Conservation (phyloP, 129 eudicot genomes). For the Flaveria bidentis region DNA sequence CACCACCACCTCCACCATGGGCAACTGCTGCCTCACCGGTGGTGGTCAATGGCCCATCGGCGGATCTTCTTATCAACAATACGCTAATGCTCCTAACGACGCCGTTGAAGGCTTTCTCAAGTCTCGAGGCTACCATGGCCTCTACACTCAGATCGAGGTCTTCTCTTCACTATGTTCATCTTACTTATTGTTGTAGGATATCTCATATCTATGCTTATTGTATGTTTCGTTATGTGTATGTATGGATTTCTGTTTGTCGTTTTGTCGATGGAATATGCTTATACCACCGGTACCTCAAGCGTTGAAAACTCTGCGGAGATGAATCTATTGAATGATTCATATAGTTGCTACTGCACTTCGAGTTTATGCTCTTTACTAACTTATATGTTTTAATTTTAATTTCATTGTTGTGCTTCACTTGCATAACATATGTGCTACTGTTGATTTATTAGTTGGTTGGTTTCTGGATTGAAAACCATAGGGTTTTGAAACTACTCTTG, state of each 20-base stretch:
- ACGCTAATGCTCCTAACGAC: constrained; percentile 49
- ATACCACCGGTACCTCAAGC: too few relatives aligned
- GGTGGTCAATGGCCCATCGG: constrained; percentile 71
- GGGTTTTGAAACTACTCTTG: not conserved
- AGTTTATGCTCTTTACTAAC: not conserved
- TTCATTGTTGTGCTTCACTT: too few relatives aligned
- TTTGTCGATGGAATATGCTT: not conserved
- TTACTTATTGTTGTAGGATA: constrained; percentile 1
- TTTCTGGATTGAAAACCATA: not conserved
- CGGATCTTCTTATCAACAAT: constrained; percentile 42
- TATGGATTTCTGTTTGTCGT: not conserved
- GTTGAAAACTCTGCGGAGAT: constrained; percentile 9
- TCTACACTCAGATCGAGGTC: constrained; percentile 98
- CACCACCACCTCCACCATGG: constrained; percentile 48
- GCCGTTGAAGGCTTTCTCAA: constrained; percentile 75
- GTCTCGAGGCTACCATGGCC: constrained; percentile 82
- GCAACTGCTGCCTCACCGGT: constrained; percentile 86
- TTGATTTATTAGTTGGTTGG: not conserved
- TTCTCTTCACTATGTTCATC: not conserved
- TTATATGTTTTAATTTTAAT: too few relatives aligned
- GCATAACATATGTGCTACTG: too few relatives aligned
- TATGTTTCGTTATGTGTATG: constrained; percentile 9
- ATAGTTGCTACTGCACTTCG: not conserved
- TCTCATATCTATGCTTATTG: not conserved
- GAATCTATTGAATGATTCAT: not conserved